Percentiles rank a stretch among this genome's conserved stretches.
These are phyloP conservation scores for Monilinia laxa DNA, from an alignment of 2,329 filamentous ascomycete genomes.

Conservation along the genomic window DNA sequence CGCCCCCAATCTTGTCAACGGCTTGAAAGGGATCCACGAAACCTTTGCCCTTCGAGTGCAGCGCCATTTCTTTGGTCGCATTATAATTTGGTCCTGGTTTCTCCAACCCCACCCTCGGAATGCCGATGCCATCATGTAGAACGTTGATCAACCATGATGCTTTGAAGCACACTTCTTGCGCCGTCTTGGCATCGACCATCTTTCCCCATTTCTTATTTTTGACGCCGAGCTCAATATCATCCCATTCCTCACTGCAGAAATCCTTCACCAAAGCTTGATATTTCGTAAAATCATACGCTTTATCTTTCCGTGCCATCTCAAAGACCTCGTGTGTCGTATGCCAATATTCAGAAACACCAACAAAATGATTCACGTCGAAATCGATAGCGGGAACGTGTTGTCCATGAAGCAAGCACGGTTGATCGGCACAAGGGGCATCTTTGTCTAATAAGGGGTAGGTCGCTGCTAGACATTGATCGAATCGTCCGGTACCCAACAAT, in stretches of 20 bases:
- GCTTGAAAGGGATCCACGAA: slow-evolving; percentile 87
- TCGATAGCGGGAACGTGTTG: slow-evolving; percentile 94
- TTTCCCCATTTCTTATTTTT: slow-evolving; percentile 68
- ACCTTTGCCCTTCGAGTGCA: slow-evolving; percentile 69
- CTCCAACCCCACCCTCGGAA: slow-evolving; percentile 82
- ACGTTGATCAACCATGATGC: slow-evolving; percentile 97
- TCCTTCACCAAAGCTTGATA: slow-evolving; percentile 83
- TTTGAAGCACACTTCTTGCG: slow-evolving; percentile 92
- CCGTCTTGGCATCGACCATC: slow-evolving; percentile 70
- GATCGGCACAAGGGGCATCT: slow-evolving; percentile 76
- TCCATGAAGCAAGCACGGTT: slow-evolving; percentile 86
- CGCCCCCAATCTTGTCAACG: slow-evolving; percentile 84
- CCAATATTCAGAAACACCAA: slow-evolving; percentile 98
- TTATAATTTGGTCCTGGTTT: slow-evolving; percentile 59
- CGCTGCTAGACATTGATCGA: slow-evolving; percentile 76
- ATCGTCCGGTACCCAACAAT: slow-evolving; percentile 81
- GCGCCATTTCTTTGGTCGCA: slow-evolving; percentile 67
- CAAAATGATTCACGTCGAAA: slow-evolving; percentile 95
- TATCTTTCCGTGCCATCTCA: slow-evolving; percentile 68
- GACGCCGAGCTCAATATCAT: slow-evolving; percentile 67
- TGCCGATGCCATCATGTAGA: slow-evolving; percentile 90
- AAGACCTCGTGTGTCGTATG: slow-evolving; percentile 97
- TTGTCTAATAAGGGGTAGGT: slow-evolving; percentile 89
- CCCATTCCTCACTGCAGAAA: slow-evolving; percentile 85
- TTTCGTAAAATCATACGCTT: slow-evolving; percentile 83